Base-by-base conservation (phyloP, 768 basidiomycete genomes). In the Suillus hirtellus region DNA sequence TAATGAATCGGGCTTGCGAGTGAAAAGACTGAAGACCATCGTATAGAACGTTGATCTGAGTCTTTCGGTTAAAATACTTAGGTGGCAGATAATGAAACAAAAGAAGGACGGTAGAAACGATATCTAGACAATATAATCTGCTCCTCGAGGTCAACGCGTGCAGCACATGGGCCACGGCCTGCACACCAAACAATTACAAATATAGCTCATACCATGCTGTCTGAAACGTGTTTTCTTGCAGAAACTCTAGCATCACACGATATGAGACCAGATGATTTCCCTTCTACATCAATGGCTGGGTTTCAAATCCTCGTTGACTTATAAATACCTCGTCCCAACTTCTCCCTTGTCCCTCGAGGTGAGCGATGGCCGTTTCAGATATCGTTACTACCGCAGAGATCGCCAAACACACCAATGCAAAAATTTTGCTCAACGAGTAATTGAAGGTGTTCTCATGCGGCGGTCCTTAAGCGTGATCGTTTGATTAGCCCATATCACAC, bases 21-120 rank as follows among this genome's bases (percentile, higher is more conserved):
- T 54, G 63, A 82, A 79, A 55, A 82, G 74, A 2, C 77, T 71
- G 65, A 82, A 82, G 43, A 81, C 77, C 78, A 80, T 80, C 19
- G 19, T 35, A 6, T 11, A 21, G 46, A 21, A 7, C 12, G 12
- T 24, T 21, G 47, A 49, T 43, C 43, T 19, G 43, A 17, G 42
- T 7, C 12, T 42, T 42, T 42, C 42, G 15, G 43, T 43, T 43
- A 43, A 43, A 43, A 43, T 6, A 15, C 35, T 37, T 37, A n/a
- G 5, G 21, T 21, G 47, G 15, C 31, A 50, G 27, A 50, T 50
- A 27, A 27, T 15, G 15, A 31, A 52, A 52, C 17, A 53, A 53
- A 53, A 34, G 52, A 53, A 53, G 52, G 52, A n/a, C 52, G 10
- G 52, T 53, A 50, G 49, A 50, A 27, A 50, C 24, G 50, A 52